Base-by-base conservation (phyloP, 495 filamentous ascomycete genomes). In the Tetracladium setigerum region DNA sequence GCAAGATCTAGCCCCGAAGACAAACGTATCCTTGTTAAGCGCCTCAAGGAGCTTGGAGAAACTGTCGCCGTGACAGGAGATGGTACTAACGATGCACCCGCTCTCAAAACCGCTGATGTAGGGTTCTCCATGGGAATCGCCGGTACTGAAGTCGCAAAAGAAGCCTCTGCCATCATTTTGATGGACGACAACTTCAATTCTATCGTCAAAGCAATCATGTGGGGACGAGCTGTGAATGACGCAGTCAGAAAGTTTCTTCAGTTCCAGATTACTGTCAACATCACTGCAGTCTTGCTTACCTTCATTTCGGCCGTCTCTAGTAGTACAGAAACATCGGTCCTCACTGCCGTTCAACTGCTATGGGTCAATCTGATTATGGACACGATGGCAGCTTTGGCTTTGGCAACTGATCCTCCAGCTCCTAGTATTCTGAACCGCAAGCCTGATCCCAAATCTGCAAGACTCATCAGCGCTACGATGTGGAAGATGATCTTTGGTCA, bases 311-410 rank as follows among this genome's bases (percentile, higher is more conserved):
- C 88, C 19, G 81, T 92, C n/a, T 78, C 82, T 22, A 86, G 74
- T 54, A 58, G 57, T 5, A 64, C 78, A 5, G 79, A 82, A 56
- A 62, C 72, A 24, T 85, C 86, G 38, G 88, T 94, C 38, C 68
- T 95, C 30, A 91, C 76, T 4, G 87, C 88, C 7, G 88, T 95
- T 14, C 88, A 95, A 67, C 72, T 95, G 18, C 74, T 95, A 13
- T 95, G 88, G 88, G 85, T 95, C 52, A 95, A 95, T 54, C 70
- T 95, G 50, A 94, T 95, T 62, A 95, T 95, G 89, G 88, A 95
- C 54, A 92, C 88, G 0, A 87, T 95, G 51, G 88, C 88, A 19
- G 88, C 88, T 13, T 70, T 95, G 12, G 88, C 88, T 22, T 71
- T 95, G 38, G 89, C 88, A 10, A 95, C 88, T 6, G 88, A 95